Percentiles rank a stretch among this genome's conserved stretches.
Conservation (phyloP, 2,329 filamentous ascomycete species). For the Penicillium sp. region DNA sequence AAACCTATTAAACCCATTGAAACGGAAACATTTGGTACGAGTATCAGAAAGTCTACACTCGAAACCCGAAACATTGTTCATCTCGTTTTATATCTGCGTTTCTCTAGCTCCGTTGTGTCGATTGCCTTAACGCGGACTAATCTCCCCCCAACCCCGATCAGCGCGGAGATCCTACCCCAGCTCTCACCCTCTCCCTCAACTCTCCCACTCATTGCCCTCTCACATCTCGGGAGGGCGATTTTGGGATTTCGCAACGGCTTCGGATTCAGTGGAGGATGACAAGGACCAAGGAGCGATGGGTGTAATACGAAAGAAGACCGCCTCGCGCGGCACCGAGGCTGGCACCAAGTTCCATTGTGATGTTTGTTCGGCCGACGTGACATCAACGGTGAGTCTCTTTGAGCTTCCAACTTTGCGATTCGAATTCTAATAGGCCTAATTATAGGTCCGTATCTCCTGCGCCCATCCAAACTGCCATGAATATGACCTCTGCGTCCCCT, state of each 20-base stretch:
- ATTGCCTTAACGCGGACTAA: neutral
- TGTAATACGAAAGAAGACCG: conserved; percentile 94
- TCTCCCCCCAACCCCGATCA: conserved; percentile 7
- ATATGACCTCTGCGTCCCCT: conserved; percentile 95
- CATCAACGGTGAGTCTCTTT: conserved; percentile 72
- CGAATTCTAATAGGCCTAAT: neutral
- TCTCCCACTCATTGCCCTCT: conserved; percentile 26
- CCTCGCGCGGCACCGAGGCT: conserved; percentile 78
- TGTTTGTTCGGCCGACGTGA: conserved; percentile 94
- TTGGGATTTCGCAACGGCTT: conserved; percentile 32
- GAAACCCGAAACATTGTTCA: too few species aligned
- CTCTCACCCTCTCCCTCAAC: conserved; percentile 8
- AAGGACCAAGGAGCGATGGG: conserved; percentile 64
- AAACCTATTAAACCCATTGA: too few species aligned
- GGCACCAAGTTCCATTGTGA: conserved; percentile 97
- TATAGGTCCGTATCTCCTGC: conserved; percentile 89
- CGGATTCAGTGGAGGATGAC: conserved; percentile 42
- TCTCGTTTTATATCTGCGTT: neutral
- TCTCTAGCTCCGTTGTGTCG: neutral
- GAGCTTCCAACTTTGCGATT: neutral
- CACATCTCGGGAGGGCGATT: conserved; percentile 29
- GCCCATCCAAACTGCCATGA: conserved; percentile 81
- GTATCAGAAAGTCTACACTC: too few species aligned
- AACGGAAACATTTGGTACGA: too few species aligned
- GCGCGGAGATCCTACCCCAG: conserved; percentile 25